Base-by-base conservation (phyloP, 306 rosid species). In the Inga oerstediana region DNA sequence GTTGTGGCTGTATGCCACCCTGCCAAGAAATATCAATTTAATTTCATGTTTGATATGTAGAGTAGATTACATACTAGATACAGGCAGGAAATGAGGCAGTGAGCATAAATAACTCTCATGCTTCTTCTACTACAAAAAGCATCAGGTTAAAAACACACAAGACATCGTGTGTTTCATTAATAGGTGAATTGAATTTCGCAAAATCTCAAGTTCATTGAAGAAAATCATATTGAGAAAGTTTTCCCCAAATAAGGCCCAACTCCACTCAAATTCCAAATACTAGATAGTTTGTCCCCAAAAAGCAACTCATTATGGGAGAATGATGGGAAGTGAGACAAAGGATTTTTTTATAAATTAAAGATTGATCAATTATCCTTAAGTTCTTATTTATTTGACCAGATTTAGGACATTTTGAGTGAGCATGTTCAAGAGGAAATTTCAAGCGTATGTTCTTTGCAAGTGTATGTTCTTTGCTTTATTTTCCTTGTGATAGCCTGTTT, bases 1-100 rank as follows among this genome's bases (percentile, higher is more conserved):
- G 45, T 70, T 35, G 67, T 24, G 22, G 72, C 73, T 75, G 77
- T 16, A 74, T 16, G 20, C 75, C 86, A 27, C 67, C 84, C 88
- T 86, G 84, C 88, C 80, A 74, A 44, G 10, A 4, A 52, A 72
- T 34, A 2, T 37, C 48, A 58, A 58, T 41, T 11, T 12, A 30
- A 39, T 59, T 56, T 56, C 64, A 56, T 20, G 27, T n/a, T 20
- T n/a, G 64, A 56, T 8, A 17, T 56, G 34, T 32, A 32, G 34
- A 32, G 11, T 56, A 20, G 24, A 56, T 19, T 49, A 20, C 7
- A 58, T 4, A 58, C 0, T 20, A 58, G 64, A 58, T 3, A n/a
- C 2, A 32, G 34, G 34, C 34, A 1, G 34, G 34, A 32, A 32
- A 32, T 32, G 34, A 32, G 34, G 2, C 34, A 1, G 34, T 2